Conservation (phyloP, 2,329 filamentous ascomycete species). For the Coniochaeta pulveracea region DNA sequence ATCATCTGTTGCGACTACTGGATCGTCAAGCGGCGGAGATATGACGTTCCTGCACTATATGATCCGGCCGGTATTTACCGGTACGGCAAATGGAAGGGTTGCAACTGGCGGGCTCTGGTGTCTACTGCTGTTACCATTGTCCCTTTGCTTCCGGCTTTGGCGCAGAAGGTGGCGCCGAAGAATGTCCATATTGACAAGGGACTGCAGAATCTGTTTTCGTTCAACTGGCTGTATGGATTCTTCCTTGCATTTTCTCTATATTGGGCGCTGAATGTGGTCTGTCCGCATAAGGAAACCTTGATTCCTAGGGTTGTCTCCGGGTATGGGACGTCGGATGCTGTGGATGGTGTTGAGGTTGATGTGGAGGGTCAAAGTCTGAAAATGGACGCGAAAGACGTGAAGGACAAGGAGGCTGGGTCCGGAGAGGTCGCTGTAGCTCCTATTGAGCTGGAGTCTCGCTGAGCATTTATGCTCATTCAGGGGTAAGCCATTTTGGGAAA, state of each 20-base stretch:
- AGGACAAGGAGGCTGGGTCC: no score
- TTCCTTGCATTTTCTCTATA: constrained; percentile 6
- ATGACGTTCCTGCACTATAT: constrained; percentile 25
- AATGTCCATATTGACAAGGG: constrained; percentile 7
- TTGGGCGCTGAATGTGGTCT: constrained; percentile 5
- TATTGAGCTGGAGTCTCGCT: no score
- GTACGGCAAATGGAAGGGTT: constrained; percentile 13
- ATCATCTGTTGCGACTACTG: constrained; percentile 26
- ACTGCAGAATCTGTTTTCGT: constrained; percentile 12
- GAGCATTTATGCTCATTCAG: no score
- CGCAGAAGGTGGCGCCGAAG: constrained; percentile 5
- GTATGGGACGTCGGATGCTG: neutral
- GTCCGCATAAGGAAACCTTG: constrained; percentile 5
- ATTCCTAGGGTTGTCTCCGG: constrained; percentile 3
- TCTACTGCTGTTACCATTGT: constrained; percentile 5
- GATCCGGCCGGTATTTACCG: constrained; percentile 21
- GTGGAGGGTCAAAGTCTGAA: neutral
- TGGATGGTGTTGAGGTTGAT: neutral
- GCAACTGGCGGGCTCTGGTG: constrained; percentile 10
- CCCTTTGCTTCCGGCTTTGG: constrained; percentile 7
- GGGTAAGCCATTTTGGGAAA: no score
- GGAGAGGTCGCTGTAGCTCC: no score
- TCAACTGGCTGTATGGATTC: constrained; percentile 14
- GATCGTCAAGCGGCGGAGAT: constrained; percentile 21
- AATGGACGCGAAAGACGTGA: neutral